Evolutionary conservation across 2,329 filamentous ascomycete species (phyloP).

Genomic region (Westerdykella sp.): DNA sequence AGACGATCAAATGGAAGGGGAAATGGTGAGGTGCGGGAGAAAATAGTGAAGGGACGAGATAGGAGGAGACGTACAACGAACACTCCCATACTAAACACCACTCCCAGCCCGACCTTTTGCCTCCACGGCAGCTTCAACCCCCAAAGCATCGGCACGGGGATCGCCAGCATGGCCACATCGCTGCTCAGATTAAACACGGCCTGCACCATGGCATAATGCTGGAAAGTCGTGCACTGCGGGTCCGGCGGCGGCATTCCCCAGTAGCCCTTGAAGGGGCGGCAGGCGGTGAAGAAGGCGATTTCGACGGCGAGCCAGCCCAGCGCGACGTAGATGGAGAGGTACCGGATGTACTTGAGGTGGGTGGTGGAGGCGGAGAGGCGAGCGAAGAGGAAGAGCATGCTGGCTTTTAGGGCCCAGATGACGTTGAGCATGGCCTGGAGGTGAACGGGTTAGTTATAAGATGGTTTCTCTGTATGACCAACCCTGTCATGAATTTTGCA

Average conservation of each 20-base stretch:
- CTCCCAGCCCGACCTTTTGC: constrained; percentile 50
- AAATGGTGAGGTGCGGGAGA: too few species aligned
- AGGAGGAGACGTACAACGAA: constrained; percentile 46
- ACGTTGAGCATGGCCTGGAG: constrained; percentile 54
- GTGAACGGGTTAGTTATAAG: background rate
- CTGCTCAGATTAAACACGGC: constrained; percentile 55
- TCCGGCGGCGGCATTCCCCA: constrained; percentile 52
- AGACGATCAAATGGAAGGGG: too few species aligned
- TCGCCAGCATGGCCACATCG: constrained; percentile 53
- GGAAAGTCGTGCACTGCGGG: constrained; percentile 52
- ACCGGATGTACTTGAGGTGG: constrained; percentile 42
- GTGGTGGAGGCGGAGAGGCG: constrained; percentile 48
- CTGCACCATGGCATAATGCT: constrained; percentile 54
- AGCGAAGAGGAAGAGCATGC: constrained; percentile 53
- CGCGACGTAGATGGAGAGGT: constrained; percentile 45
- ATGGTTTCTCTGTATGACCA: too few species aligned
- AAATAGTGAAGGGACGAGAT: background rate
- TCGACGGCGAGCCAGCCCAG: constrained; percentile 49
- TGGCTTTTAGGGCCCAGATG: constrained; percentile 53
- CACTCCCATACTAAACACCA: constrained; percentile 46
- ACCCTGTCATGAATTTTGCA: background rate
- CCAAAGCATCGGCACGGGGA: constrained; percentile 52
- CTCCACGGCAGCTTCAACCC: constrained; percentile 46
- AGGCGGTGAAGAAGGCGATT: constrained; percentile 49
- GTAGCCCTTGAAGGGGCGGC: constrained; percentile 51